Evolutionary conservation across 805 yeast species (phyloP).

Genomic region (Hanseniaspora lindneri): DNA sequence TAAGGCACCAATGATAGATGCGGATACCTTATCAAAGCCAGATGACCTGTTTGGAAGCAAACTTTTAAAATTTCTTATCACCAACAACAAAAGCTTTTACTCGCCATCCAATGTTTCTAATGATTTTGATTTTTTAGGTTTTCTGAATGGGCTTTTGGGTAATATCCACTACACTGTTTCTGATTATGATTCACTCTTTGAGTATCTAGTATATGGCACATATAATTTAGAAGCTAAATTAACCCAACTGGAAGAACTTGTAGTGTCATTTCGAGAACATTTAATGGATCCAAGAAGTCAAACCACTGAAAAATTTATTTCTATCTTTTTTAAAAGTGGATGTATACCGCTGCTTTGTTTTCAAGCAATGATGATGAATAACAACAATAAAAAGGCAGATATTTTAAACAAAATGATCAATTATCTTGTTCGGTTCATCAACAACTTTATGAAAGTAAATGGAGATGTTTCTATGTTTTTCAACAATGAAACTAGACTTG

Average conservation of each 20-base stretch:
- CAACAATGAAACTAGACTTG: background rate
- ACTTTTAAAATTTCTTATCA: too few relatives aligned
- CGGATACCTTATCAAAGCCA: too few relatives aligned
- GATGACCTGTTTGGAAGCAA: too few relatives aligned
- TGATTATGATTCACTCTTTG: background rate
- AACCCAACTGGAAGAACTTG: background rate
- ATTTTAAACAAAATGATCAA: conserved; percentile 1
- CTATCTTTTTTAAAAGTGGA: background rate
- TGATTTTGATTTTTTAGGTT: too few relatives aligned
- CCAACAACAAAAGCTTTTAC: too few relatives aligned
- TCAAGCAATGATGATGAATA: background rate
- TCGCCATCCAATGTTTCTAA: too few relatives aligned
- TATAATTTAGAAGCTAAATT: background rate
- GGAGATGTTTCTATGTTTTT: background rate
- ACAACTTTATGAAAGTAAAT: conserved; percentile 4
- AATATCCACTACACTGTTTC: background rate
- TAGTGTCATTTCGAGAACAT: background rate
- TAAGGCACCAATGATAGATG: too few relatives aligned
- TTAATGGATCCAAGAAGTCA: background rate
- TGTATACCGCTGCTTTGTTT: conserved; percentile 4
- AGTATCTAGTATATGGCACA: background rate
- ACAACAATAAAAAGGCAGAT: background rate
- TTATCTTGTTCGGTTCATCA: conserved; percentile 6
- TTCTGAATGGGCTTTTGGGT: too few relatives aligned
- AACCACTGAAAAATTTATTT: background rate